Percentiles rank a stretch among this genome's conserved stretches.
Conservation (phyloP, 2,329 filamentous ascomycete genomes). For the Botryosphaeria agaves region DNA sequence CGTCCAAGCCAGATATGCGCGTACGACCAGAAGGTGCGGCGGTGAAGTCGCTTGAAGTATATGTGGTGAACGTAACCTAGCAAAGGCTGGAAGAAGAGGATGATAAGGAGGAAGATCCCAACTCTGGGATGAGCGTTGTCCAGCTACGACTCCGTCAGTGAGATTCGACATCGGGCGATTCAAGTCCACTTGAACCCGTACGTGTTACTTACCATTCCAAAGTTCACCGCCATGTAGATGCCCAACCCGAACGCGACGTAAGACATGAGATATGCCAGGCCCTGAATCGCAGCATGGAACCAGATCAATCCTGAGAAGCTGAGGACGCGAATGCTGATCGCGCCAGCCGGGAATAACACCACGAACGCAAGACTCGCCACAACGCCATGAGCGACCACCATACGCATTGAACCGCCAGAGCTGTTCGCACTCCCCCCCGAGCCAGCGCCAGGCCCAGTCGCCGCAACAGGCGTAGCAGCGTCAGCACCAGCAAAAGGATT, state of each 20-base stretch:
- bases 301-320: slow-evolving; percentile 15
- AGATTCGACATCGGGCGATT: no score
- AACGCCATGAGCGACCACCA: not conserved
- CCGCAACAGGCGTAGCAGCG: not conserved
- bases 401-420: not conserved
- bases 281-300: slow-evolving; percentile 23
- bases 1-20: slow-evolving; percentile 11
- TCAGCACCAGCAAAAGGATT: slow-evolving; percentile 22
- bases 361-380: slow-evolving; percentile 18
- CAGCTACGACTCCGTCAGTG: no score
- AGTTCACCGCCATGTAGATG: slow-evolving; percentile 19
- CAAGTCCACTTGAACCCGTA: slow-evolving; percentile 7
- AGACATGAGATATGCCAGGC: slow-evolving; percentile 19
- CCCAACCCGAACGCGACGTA: slow-evolving; percentile 24
- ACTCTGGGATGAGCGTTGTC: slow-evolving; percentile 22
- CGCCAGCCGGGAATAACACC: slow-evolving; percentile 26
- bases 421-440: not conserved
- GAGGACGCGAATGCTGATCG: slow-evolving; percentile 23
- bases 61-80: slow-evolving; percentile 27
- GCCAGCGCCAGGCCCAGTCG: not conserved
- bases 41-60: slow-evolving; percentile 18
- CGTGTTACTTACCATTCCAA: slow-evolving; percentile 1
- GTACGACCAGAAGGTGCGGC: slow-evolving; percentile 4
- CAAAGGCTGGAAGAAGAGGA: slow-evolving; percentile 24
- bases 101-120: slow-evolving; percentile 24